Conservation (phyloP, 345 rosid species). For the Dimocarpus longan region DNA sequence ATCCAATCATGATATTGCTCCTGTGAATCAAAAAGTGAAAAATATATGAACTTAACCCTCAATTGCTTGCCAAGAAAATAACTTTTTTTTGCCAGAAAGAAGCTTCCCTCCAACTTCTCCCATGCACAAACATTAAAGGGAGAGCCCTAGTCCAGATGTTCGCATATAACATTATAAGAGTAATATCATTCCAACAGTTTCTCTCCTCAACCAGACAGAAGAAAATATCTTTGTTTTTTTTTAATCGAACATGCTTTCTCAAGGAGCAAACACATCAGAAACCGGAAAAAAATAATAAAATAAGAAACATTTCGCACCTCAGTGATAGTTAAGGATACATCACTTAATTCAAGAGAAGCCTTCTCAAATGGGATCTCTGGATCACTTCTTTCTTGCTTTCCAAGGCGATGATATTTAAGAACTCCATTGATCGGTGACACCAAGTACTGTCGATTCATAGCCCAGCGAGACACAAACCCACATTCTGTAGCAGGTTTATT, state of each 20-base stretch:
- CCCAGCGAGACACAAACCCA: slow-evolving; percentile 65
- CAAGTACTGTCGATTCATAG: slow-evolving; percentile 70
- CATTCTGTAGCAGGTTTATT: slow-evolving; percentile 53
- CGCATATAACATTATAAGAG: neutral
- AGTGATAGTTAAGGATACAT: slow-evolving; percentile 76
- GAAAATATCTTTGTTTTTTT: neutral
- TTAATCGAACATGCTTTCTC: neutral
- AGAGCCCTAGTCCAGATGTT: neutral
- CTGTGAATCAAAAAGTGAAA: slow-evolving; percentile 45
- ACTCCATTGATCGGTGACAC: slow-evolving; percentile 92
- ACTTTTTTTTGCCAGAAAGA: slow-evolving; percentile 6
- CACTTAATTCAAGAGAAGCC: slow-evolving; percentile 76
- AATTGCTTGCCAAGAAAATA: slow-evolving; percentile 22
- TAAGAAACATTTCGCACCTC: slow-evolving; percentile 56
- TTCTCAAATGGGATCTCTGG: slow-evolving; percentile 95
- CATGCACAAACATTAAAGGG: neutral
- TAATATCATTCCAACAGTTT: neutral
- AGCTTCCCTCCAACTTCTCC: slow-evolving; percentile 6
- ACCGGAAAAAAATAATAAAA: neutral
- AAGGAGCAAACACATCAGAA: slow-evolving; percentile 3
- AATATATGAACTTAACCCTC: slow-evolving; percentile 23
- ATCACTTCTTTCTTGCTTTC: slow-evolving; percentile 91
- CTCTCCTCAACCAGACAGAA: neutral
- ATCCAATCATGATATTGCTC: slow-evolving; percentile 97
- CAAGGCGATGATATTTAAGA: slow-evolving; percentile 94